These are phyloP conservation scores for Umbelopsis ramanniana DNA, from an alignment of 192 early-diverging fungal genomes.

Conservation along the genomic window DNA sequence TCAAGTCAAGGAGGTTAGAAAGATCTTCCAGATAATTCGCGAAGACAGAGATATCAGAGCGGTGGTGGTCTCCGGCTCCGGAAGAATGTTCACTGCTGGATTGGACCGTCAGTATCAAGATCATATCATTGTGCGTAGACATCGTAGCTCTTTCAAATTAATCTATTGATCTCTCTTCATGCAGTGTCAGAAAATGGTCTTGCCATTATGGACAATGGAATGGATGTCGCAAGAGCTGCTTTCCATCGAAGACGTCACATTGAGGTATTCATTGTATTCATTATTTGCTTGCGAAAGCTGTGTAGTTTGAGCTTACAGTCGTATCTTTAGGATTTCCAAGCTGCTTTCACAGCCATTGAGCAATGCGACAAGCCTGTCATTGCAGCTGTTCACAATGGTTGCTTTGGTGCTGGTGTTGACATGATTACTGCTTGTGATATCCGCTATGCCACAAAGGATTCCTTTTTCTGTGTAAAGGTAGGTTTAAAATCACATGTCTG, in stretches of 20 bases:
- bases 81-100: conserved; percentile 87
- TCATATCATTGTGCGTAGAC: neutral
- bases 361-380: conserved; percentile 87
- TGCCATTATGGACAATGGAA: neutral
- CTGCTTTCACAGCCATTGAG: conserved; percentile 79
- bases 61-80: conserved; percentile 78
- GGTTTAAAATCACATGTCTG: neutral
- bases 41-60: conserved; percentile 71
- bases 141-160: neutral
- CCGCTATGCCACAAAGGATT: conserved; percentile 75
- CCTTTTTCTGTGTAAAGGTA: conserved; percentile 84
- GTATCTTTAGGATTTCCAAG: conserved; percentile 54
- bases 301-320: neutral
- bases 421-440: conserved; percentile 93
- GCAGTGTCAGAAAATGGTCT: conserved; percentile 18
- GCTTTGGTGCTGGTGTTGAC: conserved; percentile 89
- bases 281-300: neutral
- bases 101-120: conserved; percentile 71
- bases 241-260: conserved; percentile 44
- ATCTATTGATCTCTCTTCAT: neutral
- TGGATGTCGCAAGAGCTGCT: conserved; percentile 38
- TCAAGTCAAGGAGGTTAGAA: conserved; percentile 68
- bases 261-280: conserved; percentile 30
- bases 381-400: conserved; percentile 81
- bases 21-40: conserved; percentile 62